A percentile compares a stretch with the other conserved stretches of the same genome.
Evolutionary conservation across 805 yeast species (phyloP).

Genomic region (Candida morakotiae): DNA sequence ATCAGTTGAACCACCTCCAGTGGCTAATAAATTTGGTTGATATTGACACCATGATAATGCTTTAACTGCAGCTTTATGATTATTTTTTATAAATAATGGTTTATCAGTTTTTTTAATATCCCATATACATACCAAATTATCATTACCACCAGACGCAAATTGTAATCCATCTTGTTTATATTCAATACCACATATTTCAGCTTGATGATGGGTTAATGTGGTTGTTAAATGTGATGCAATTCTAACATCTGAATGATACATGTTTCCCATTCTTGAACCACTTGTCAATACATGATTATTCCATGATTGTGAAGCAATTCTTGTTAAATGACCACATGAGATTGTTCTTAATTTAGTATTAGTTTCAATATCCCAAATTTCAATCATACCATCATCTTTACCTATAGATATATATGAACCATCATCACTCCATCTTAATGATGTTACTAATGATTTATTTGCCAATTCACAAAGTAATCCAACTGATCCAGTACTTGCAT

Average conservation of each 20-base stretch:
- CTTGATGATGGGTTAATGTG: slow-evolving; percentile 57
- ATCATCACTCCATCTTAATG: slow-evolving; percentile 88
- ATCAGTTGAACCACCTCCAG: slow-evolving; percentile 96
- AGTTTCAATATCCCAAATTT: slow-evolving; percentile 90
- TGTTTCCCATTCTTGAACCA: slow-evolving; percentile 84
- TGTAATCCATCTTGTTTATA: slow-evolving; percentile 83
- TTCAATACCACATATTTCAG: slow-evolving; percentile 89
- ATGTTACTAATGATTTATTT: slow-evolving; percentile 51
- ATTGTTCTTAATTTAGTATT: slow-evolving; percentile 73
- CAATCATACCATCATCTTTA: slow-evolving; percentile 74
- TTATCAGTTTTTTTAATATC: slow-evolving; percentile 58
- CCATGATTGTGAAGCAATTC: slow-evolving; percentile 88
- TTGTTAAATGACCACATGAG: slow-evolving; percentile 56
- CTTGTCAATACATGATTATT: slow-evolving; percentile 71
- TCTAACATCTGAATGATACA: slow-evolving; percentile 88
- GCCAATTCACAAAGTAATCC: slow-evolving; percentile 56
- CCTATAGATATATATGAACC: slow-evolving; percentile 85
- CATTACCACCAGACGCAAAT: slow-evolving; percentile 91
- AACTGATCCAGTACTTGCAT: slow-evolving; percentile 79
- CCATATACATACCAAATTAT: slow-evolving; percentile 90
- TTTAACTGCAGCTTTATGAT: slow-evolving; percentile 92
- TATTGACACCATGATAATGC: slow-evolving; percentile 95
- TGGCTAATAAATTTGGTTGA: slow-evolving; percentile 76
- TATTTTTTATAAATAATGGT: slow-evolving; percentile 72
- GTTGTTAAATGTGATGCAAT: slow-evolving; percentile 71